These are phyloP conservation scores for Apiotrichum porosum DNA, from an alignment of 1,284 basidiomycete genomes.

Conservation along the genomic window DNA sequence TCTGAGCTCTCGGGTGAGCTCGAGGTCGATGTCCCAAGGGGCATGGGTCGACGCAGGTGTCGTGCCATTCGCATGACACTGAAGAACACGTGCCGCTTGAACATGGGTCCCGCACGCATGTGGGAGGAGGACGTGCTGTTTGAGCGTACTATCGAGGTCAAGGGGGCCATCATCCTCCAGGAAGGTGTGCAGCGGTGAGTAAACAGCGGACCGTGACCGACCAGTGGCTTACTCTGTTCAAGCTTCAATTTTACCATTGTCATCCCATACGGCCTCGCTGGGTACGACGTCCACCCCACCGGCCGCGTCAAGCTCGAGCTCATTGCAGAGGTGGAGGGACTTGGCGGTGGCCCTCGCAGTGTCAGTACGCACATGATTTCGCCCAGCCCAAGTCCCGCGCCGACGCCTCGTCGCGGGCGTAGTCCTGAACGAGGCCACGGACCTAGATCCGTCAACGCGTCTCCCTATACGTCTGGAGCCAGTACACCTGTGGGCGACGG, in stretches of 20 bases:
- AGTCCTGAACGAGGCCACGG: background rate
- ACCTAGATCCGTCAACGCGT: too few species aligned
- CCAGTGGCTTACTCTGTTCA: background rate
- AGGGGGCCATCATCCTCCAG: slow-evolving; percentile 19
- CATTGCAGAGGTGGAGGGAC: slow-evolving; percentile 23
- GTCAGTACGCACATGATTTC: background rate
- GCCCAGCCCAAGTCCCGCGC: background rate
- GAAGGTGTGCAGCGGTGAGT: slow-evolving; percentile 23
- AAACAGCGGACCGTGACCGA: background rate
- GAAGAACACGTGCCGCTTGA: slow-evolving; percentile 11
- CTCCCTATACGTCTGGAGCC: background rate
- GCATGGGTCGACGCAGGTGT: slow-evolving; percentile 17
- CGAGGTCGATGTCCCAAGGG: slow-evolving; percentile 18
- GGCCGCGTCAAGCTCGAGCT: slow-evolving; percentile 22
- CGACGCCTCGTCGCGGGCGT: slow-evolving; percentile 3
- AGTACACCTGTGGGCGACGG: background rate
- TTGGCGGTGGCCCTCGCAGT: background rate
- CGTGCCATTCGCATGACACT: slow-evolving; percentile 29
- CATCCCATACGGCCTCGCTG: slow-evolving; percentile 19
- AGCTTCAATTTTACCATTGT: slow-evolving; percentile 32
- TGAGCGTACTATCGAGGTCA: slow-evolving; percentile 21
- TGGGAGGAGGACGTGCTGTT: slow-evolving; percentile 26
- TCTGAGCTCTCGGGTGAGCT: slow-evolving; percentile 17
- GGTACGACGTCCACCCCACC: slow-evolving; percentile 24
- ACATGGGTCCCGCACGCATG: slow-evolving; percentile 14